Evolutionary conservation across 345 rosid species (phyloP), one percentile per base, ranked within the genome.

Genomic region (Alliaria petiolata): DNA sequence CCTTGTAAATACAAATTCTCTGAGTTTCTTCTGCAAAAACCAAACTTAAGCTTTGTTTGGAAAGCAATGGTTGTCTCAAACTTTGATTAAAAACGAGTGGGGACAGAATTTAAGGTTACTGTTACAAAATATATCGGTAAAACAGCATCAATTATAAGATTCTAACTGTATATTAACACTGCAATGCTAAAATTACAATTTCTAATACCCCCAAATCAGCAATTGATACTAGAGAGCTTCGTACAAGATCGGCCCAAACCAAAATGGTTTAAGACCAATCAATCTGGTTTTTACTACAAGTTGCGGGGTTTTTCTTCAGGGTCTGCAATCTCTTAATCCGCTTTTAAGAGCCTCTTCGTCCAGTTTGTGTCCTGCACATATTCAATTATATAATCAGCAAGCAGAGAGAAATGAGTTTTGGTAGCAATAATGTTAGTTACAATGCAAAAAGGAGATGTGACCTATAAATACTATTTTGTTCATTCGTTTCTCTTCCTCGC

Each of bases 401-500:
- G 42, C 25, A 42, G 43, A 39, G 28, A 75, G 19, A 30, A 11
- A n/a, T 43, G 44, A 46, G 38, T 54, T 8, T 45, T 31, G 11
- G 1, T 1, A 40, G 1, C 39, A 65, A 43, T 8, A 39, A n/a
- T 49, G 36, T 25, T n/a, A 16, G 34, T 16, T 33, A 43, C 35
- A 8, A 52, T 14, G 62, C 22, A 26, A 38, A 15, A 40, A 15
- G 22, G 73, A 76, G 42, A 52, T 33, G 4, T 79, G 64, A 91
- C 98, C 97, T 38, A 93, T 91, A 76, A 91, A 91, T 14, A 93
- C 98, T 70, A 91, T 87, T 77, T 86, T 86, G 82, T 77, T 91
- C 51, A 22, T 67, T 68, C 53, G 82, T 36, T 62, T 65, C 60
- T 93, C 97, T 42, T 82, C 86, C 6, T 64, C 75, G 38, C 70